These are phyloP conservation scores for Leucoagaricus sp. DNA, from an alignment of 1,284 basidiomycete genomes.

Conservation along the genomic window DNA sequence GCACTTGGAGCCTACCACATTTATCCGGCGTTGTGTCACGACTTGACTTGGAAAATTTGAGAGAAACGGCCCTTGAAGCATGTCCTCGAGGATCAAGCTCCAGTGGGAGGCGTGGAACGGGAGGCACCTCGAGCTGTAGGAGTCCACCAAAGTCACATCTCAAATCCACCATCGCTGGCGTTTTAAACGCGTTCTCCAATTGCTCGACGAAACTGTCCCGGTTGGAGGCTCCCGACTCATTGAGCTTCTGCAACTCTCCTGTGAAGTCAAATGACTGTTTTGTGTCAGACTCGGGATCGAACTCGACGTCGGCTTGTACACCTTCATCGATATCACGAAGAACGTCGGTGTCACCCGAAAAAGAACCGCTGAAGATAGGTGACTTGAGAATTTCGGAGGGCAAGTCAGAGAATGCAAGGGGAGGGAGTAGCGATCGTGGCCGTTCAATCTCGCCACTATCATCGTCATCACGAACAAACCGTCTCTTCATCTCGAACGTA, in stretches of 20 bases:
- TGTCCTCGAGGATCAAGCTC: constrained; percentile 9
- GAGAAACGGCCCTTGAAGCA: constrained; percentile 6
- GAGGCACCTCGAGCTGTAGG: constrained; percentile 44
- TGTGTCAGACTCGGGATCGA: constrained; percentile 58
- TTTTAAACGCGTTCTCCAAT: constrained; percentile 75
- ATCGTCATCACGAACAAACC: constrained; percentile 3
- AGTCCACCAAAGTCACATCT: constrained; percentile 43
- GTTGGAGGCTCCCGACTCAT: constrained; percentile 67
- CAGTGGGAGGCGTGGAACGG: constrained; percentile 40
- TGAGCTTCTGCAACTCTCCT: constrained; percentile 71
- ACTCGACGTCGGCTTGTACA: constrained; percentile 15
- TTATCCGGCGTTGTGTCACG: not conserved
- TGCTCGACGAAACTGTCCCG: constrained; percentile 81
- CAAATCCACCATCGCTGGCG: constrained; percentile 66
- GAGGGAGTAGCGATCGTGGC: constrained; percentile 1
- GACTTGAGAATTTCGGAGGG: constrained; percentile 16
- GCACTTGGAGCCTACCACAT: not conserved
- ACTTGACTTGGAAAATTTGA: not conserved
- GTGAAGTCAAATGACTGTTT: constrained; percentile 88
- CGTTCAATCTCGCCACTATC: constrained; percentile 11
- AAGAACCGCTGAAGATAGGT: constrained; percentile 46
- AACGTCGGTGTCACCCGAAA: constrained; percentile 41
- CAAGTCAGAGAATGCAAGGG: constrained; percentile 17
- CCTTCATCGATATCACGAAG: constrained; percentile 49
- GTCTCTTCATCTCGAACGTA: constrained; percentile 40